phyloP scores from a whole-genome alignment of 179 eudicot species.

The Beta macrorhiza region DNA sequence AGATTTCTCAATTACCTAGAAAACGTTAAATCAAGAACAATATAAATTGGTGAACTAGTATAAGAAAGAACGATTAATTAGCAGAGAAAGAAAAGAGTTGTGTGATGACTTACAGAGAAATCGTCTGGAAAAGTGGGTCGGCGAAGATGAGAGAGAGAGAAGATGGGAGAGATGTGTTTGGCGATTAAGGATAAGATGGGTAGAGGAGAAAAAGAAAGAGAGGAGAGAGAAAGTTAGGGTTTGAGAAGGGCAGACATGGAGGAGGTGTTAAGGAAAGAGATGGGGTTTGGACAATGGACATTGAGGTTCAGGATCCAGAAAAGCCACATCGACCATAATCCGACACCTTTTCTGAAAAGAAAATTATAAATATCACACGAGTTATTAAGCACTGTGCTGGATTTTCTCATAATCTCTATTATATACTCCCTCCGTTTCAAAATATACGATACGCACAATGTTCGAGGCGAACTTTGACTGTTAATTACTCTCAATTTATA shows the following conservation, averaged over 20 bases:
- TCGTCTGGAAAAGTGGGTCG: not conserved
- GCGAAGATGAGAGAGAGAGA: not conserved
- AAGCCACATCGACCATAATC: not conserved
- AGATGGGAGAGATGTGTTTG: not conserved
- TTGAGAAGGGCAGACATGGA: constrained; percentile 22
- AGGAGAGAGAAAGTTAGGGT: constrained; percentile 18
- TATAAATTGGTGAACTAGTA: too few species aligned
- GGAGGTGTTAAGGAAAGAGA: constrained; percentile 7
- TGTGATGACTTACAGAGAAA: constrained; percentile 8
- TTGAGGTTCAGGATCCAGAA: constrained; percentile 12
- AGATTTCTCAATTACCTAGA: too few species aligned
- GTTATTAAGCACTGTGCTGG: too few species aligned
- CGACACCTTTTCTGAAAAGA: too few species aligned
- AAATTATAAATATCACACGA: too few species aligned
- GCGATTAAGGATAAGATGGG: constrained; percentile 3
- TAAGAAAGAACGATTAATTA: too few species aligned
- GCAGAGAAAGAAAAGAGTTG: not conserved
- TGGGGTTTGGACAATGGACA: not conserved
- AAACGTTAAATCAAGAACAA: too few species aligned
- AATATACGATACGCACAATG: too few species aligned
- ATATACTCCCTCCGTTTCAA: too few species aligned
- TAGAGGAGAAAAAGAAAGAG: not conserved
- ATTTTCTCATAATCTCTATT: too few species aligned
- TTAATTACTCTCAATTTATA: too few species aligned
- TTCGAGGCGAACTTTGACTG: too few species aligned